Percentiles rank a stretch among this genome's conserved stretches.
Evolutionary conservation across 257 asterid species (phyloP).

Genomic region (Rhazya stricta): DNA sequence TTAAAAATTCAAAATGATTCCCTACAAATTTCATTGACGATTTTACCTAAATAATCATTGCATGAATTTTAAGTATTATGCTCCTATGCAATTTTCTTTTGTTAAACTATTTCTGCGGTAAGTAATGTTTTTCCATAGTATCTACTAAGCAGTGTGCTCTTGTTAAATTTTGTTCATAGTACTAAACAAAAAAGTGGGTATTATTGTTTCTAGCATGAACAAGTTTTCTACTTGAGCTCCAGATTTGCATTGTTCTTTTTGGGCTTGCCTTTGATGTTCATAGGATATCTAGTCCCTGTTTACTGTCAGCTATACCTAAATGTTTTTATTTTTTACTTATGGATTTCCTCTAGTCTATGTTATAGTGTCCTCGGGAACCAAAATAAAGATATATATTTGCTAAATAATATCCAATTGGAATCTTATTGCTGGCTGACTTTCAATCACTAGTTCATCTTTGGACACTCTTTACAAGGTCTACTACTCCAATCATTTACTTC

Average conservation of each 20-base stretch:
- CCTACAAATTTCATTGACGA: neutral
- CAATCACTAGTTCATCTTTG: neutral
- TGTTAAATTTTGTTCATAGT: too few species aligned
- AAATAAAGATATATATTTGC: too few species aligned
- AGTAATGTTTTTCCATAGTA: too few species aligned
- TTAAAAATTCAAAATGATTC: constrained; percentile 1
- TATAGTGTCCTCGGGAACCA: too few species aligned
- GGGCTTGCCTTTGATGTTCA: neutral
- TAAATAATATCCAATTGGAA: too few species aligned
- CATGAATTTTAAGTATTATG: neutral
- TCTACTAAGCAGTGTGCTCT: too few species aligned
- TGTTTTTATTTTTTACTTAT: too few species aligned
- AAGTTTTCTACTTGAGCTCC: neutral
- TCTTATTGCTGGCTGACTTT: too few species aligned
- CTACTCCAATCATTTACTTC: neutral
- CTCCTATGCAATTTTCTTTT: neutral
- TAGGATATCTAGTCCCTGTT: neutral
- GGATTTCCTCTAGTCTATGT: too few species aligned
- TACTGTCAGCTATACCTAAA: neutral
- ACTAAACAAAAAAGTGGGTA: too few species aligned
- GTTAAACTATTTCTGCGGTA: too few species aligned
- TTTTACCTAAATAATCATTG: neutral
- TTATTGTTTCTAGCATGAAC: too few species aligned
- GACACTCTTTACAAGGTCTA: neutral
- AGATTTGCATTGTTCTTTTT: neutral